Percentiles rank a stretch among this genome's conserved stretches.
Conservation (phyloP, 2,329 filamentous ascomycete species). For the Gremmenia infestans region DNA sequence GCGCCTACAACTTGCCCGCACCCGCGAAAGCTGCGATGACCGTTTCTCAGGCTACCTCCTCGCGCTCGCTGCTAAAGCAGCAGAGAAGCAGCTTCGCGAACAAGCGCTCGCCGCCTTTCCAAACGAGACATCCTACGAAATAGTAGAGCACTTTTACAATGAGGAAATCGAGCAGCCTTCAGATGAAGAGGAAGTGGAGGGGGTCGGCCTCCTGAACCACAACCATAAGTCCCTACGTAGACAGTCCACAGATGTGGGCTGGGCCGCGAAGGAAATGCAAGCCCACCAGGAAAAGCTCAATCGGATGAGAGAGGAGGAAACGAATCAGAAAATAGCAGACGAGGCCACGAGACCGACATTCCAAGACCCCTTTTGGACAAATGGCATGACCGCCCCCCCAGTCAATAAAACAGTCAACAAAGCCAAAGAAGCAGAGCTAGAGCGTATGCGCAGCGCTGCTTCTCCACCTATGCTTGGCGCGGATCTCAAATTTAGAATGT, state of each 20-base stretch:
- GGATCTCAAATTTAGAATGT: slow-evolving; percentile 76
- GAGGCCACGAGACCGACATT: slow-evolving; percentile 30
- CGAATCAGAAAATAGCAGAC: slow-evolving; percentile 29
- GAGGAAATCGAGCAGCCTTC: slow-evolving; percentile 30
- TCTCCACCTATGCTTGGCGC: slow-evolving; percentile 83
- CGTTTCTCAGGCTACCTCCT: slow-evolving; percentile 72
- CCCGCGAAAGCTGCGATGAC: slow-evolving; percentile 68
- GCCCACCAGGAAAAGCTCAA: slow-evolving; percentile 31
- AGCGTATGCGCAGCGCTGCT: slow-evolving; percentile 52
- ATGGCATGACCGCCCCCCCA: slow-evolving; percentile 26
- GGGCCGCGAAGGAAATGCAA: slow-evolving; percentile 32
- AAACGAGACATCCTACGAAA: slow-evolving; percentile 47
- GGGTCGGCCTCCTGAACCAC: slow-evolving; percentile 23
- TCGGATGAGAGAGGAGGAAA: slow-evolving; percentile 30
- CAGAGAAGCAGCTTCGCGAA: slow-evolving; percentile 73
- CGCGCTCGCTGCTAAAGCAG: slow-evolving; percentile 72
- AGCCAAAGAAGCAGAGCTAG: slow-evolving; percentile 34
- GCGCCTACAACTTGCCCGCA: slow-evolving; percentile 40
- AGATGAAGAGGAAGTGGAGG: slow-evolving; percentile 30
- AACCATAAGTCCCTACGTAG: slow-evolving; percentile 19
- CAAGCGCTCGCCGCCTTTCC: slow-evolving; percentile 73
- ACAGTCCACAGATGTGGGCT: slow-evolving; percentile 29
- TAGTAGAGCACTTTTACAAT: slow-evolving; percentile 34
- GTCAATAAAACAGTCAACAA: slow-evolving; percentile 15
- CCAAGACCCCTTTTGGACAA: slow-evolving; percentile 32